phyloP scores from a whole-genome alignment of 192 early-diverging fungal genomes.

The Coemansia sp. region DNA sequence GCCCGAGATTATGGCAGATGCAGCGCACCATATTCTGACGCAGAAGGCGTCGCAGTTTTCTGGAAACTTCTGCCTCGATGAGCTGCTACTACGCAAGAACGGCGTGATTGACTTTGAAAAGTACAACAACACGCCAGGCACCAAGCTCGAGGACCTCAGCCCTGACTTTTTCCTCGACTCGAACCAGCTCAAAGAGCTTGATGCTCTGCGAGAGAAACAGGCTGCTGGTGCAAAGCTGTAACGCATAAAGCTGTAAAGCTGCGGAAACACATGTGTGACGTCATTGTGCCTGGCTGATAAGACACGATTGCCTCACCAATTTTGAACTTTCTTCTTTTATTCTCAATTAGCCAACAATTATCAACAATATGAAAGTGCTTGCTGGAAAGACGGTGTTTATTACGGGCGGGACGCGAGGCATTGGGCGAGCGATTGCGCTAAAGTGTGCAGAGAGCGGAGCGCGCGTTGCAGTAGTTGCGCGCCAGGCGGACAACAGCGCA shows the following conservation, averaged over 20 bases:
- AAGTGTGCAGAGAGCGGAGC: constrained; percentile 47
- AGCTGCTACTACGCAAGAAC: constrained; percentile 65
- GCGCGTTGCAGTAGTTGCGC: constrained; percentile 55
- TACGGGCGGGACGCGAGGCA: constrained; percentile 53
- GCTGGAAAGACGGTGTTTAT: constrained; percentile 48
- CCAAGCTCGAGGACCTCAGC: constrained; percentile 54
- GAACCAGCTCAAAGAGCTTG: constrained; percentile 43
- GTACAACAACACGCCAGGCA: constrained; percentile 62
- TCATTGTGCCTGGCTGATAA: too few relatives aligned
- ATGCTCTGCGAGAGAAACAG: constrained; percentile 33
- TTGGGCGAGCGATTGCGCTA: constrained; percentile 52
- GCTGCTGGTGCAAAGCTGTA: background rate
- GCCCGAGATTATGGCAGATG: constrained; percentile 79
- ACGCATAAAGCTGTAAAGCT: background rate
- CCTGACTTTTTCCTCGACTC: constrained; percentile 66
- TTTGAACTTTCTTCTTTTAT: background rate
- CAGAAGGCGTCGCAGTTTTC: constrained; percentile 57
- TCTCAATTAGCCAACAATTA: background rate
- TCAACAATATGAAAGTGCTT: background rate
- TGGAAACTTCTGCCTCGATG: constrained; percentile 78
- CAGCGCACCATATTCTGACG: constrained; percentile 62
- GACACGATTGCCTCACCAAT: background rate
- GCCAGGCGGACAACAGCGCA: constrained; percentile 56
- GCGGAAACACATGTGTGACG: too few relatives aligned
- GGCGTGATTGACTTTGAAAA: constrained; percentile 70